phyloP scores from a whole-genome alignment of 495 filamentous ascomycete genomes.

The Glutinoglossum americanum region DNA sequence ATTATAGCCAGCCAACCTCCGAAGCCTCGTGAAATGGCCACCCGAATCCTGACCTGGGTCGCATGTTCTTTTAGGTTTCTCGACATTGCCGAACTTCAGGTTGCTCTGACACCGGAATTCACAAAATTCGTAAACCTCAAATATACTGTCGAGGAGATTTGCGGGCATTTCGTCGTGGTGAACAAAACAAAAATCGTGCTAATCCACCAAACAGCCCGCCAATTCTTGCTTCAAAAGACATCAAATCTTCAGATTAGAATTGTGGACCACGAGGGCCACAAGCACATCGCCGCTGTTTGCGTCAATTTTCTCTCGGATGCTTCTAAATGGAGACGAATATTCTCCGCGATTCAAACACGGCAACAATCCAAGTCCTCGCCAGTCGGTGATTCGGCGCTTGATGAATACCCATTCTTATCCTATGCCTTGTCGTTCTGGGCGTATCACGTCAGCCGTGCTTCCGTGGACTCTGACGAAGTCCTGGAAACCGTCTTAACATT shows the following conservation, averaged over 20 bases:
- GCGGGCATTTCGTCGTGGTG: neutral
- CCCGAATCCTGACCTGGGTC: neutral
- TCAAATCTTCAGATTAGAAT: too few relatives aligned
- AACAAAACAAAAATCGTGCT: neutral
- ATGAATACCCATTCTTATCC: neutral
- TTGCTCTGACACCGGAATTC: neutral
- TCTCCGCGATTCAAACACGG: too few relatives aligned
- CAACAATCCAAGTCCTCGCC: too few relatives aligned
- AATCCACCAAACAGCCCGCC: neutral
- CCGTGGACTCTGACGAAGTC: too few relatives aligned
- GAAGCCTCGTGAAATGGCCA: neutral
- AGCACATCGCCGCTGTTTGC: neutral
- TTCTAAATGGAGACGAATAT: neutral
- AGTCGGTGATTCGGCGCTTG: too few relatives aligned
- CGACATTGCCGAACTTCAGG: neutral
- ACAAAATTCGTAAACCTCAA: neutral
- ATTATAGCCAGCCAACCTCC: neutral
- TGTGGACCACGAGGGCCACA: too few relatives aligned
- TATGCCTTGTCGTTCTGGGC: neutral
- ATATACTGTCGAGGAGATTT: neutral
- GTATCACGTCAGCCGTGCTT: neutral
- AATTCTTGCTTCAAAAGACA: neutral
- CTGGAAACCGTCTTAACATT: too few relatives aligned
- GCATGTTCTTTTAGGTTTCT: neutral
- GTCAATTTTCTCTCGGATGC: neutral